A percentile compares a stretch with the other conserved stretches of the same genome.
Evolutionary conservation across 2,329 filamentous ascomycete genomes (phyloP).

Genomic region (Colletotrichum siamense): DNA sequence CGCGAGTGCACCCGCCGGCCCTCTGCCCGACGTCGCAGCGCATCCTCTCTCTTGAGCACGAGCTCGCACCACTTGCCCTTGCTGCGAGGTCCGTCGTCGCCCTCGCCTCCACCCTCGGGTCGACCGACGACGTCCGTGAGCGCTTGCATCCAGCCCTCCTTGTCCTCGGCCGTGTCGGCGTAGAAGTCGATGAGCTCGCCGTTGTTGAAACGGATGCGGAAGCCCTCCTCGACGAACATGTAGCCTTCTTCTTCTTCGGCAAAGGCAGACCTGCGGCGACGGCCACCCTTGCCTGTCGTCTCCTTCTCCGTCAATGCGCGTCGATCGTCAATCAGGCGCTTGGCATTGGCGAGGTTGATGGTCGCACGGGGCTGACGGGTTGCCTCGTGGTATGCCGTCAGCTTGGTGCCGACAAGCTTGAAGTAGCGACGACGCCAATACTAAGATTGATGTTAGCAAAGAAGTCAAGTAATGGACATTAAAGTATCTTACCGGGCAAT

Average conservation of each 20-base stretch:
- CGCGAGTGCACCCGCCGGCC: constrained; percentile 57
- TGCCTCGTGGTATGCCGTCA: constrained; percentile 95
- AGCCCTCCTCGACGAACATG: constrained; percentile 99
- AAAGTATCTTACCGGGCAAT: constrained; percentile 81
- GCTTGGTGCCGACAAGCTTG: constrained; percentile 86
- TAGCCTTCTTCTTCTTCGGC: constrained; percentile 98
- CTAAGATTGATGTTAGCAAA: constrained; percentile 55
- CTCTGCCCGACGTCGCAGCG: constrained; percentile 60
- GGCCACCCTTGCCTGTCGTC: constrained; percentile 75
- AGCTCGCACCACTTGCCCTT: constrained; percentile 71
- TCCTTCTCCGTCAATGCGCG: constrained; percentile 83
- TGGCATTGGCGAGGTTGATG: constrained; percentile 93
- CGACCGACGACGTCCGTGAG: constrained; percentile 74
- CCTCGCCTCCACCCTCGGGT: constrained; percentile 51
- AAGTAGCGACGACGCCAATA: constrained; percentile 99
- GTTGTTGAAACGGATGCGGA: constrained; percentile 98
- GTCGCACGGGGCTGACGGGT: constrained; percentile 95
- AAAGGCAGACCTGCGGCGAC: constrained; percentile 90
- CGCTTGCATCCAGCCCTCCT: constrained; percentile 94
- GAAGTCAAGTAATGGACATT: constrained; percentile 3
- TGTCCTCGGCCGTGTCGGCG: constrained; percentile 84
- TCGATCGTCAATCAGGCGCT: constrained; percentile 92
- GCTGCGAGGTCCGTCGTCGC: constrained; percentile 48
- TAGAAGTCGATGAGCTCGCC: constrained; percentile 99
- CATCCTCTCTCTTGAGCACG: constrained; percentile 68